Conservation (phyloP, 2,329 filamentous ascomycete species). For the Trichoderma sp. region DNA sequence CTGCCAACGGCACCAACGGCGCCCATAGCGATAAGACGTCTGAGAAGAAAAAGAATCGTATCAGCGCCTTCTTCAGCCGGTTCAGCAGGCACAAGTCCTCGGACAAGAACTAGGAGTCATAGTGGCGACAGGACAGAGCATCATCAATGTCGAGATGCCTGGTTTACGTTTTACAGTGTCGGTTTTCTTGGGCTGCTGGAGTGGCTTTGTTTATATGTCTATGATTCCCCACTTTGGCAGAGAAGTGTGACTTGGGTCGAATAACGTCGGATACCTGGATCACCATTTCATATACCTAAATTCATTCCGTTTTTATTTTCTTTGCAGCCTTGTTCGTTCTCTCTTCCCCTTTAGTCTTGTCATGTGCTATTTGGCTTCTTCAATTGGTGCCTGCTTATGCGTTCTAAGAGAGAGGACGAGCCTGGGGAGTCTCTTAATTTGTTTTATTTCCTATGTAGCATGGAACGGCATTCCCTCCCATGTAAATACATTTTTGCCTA, state of each 20-base stretch:
- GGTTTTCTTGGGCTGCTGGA: conserved; percentile 34
- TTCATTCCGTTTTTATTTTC: conserved; percentile 28
- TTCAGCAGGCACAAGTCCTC: conserved; percentile 50
- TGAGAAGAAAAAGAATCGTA: conserved; percentile 60
- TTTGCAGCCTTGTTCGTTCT: background rate
- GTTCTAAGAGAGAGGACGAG: background rate
- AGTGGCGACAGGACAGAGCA: conserved; percentile 7
- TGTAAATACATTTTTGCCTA: conserved; percentile 11
- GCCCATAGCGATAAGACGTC: conserved; percentile 21
- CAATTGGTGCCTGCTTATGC: background rate
- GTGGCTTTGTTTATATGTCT: conserved; percentile 35
- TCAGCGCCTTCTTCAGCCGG: conserved; percentile 62
- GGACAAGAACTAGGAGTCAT: conserved; percentile 29
- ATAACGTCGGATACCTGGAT: conserved; percentile 31
- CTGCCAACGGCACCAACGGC: conserved; percentile 25
- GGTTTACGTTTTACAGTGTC: conserved; percentile 24
- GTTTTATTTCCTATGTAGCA: background rate
- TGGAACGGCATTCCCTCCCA: background rate
- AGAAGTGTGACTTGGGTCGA: conserved; percentile 32
- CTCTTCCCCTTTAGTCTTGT: background rate
- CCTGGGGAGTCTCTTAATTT: background rate
- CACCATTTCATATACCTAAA: conserved; percentile 35
- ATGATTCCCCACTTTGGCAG: conserved; percentile 40
- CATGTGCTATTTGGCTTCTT: background rate
- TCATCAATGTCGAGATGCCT: conserved; percentile 15